Evolutionary conservation across 306 rosid species (phyloP), one percentile per base, ranked within the genome.

Genomic region (Casuarina cunninghamiana): DNA sequence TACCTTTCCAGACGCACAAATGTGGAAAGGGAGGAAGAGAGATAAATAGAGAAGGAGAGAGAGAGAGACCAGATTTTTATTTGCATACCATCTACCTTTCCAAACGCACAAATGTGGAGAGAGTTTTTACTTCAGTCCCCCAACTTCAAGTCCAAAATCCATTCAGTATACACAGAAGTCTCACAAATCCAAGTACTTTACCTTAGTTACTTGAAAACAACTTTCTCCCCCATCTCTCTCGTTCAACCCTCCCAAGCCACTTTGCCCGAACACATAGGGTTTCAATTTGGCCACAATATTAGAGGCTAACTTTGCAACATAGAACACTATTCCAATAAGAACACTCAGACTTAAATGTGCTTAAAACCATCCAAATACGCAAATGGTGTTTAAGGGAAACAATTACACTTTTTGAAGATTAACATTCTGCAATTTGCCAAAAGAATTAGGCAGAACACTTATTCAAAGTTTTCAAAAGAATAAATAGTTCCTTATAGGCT

Each of bases 211-310:
- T 42, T 4, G 7, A 32, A 17, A 4, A 13, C 43, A 32, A 41
- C 68, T 11, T 42, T 35, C 17, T 10, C 68, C 16, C n/a, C 21
- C 39, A 26, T 26, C n/a, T 13, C 68, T 48, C 41, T 17, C 4
- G 16, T 35, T 13, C 42, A 32, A 32, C 11, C 10, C 17, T 10
- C 67, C 43, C 67, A 35, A 35, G 17, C 17, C 68, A 61, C 42
- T 35, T 35, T 11, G 8, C 42, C 41, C 0, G 2, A 61, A 10
- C 10, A 10, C 15, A 12, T n/a, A 66, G 71, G 32, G 10, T 42
- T 66, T 50, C 71, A 66, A 66, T 66, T 66, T 66, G 50, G 15
- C 42, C 50, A 66, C 71, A 42, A 66, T 42, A 35, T 41, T n/a
- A 66, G 48, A 41, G 7, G 49, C 19, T 5, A 17, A 66, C 71